These are phyloP conservation scores for Acanthamoeba triangularis DNA, from an alignment of 208 protist species.

Conservation along the genomic window DNA sequence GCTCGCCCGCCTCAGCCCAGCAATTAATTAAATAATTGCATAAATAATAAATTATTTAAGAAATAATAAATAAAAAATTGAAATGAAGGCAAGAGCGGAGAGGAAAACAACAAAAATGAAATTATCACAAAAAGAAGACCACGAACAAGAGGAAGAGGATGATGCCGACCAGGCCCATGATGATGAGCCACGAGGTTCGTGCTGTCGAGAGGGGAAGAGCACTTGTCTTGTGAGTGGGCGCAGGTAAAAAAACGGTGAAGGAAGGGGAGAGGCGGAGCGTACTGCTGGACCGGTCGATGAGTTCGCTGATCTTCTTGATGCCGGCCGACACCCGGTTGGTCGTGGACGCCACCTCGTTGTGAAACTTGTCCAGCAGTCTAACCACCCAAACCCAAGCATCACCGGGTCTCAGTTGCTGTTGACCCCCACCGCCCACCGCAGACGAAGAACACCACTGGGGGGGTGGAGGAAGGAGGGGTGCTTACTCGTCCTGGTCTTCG, in stretches of 20 bases:
- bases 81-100: too few species aligned
- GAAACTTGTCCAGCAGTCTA: constrained; percentile 37
- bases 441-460: background rate
- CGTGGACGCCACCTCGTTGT: constrained; percentile 26
- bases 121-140: constrained; percentile 23
- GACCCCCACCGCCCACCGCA: background rate
- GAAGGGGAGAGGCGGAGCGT: background rate
- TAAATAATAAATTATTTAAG: too few species aligned
- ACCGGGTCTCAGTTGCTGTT: background rate
- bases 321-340: constrained; percentile 3
- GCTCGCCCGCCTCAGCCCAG: background rate
- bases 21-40: too few species aligned
- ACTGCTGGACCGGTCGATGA: constrained; percentile 69
- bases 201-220: background rate
- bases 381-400: background rate
- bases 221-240: too few species aligned
- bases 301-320: constrained; percentile 65
- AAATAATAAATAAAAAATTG: too few species aligned
- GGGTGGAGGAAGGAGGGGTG: background rate
- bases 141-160: constrained; percentile 38
- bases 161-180: constrained; percentile 6
- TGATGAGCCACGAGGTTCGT: constrained; percentile 64
- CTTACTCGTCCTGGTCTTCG: constrained; percentile 14
- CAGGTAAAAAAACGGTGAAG: background rate
- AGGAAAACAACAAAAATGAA: too few species aligned